Evolutionary conservation across 2,329 filamentous ascomycete genomes (phyloP), one percentile per base, ranked within the genome.

Genomic region (Rutstroemia sp.): DNA sequence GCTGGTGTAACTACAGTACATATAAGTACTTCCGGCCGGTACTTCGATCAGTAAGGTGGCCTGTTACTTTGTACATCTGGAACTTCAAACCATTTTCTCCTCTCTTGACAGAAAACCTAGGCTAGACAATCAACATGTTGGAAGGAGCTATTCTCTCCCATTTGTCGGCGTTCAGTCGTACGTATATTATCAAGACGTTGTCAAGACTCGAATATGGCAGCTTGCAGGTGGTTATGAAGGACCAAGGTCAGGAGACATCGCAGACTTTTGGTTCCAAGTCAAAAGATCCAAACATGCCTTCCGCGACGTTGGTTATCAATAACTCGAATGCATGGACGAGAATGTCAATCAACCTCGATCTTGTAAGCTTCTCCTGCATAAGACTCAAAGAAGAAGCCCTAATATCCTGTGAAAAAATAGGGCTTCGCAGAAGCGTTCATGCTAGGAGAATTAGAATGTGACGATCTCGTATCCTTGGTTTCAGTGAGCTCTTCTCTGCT

Each of bases 361-460:
- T 52, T 42, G 50, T 52, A n/a, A 38, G 50, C 19, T n/a, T 4
- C 5, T 21, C 5, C 27, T 48, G 7, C 12, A 4, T 6, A 14
- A n/a, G 27, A 16, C 7, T 27, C 21, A 16, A 27, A 38, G 4
- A 19, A 12, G 12, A 8, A 4, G n/a, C 27, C 12, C 16, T 14
- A 5, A 42, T 10, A 25, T 21, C 17, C 42, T 12, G 19, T 17
- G 12, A 44, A 10, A 3, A 3, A 17, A 12, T 7, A 61, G 59
- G 59, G 57, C 1, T 57, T 57, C 41, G 55, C 51, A 8, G 59
- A 61, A 42, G 81, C 83, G 30, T 88, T 85, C 64, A 88, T 88
- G 83, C 74, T 87, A 4, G 81, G 81, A 50, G 84, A 88, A 68
- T 75, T 87, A 37, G 78, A 81, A 48, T 87, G 84, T 58, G 72